These are phyloP conservation scores for Closterium sp. DNA, from an alignment of 139 green algal genomes.

Conservation along the genomic window DNA sequence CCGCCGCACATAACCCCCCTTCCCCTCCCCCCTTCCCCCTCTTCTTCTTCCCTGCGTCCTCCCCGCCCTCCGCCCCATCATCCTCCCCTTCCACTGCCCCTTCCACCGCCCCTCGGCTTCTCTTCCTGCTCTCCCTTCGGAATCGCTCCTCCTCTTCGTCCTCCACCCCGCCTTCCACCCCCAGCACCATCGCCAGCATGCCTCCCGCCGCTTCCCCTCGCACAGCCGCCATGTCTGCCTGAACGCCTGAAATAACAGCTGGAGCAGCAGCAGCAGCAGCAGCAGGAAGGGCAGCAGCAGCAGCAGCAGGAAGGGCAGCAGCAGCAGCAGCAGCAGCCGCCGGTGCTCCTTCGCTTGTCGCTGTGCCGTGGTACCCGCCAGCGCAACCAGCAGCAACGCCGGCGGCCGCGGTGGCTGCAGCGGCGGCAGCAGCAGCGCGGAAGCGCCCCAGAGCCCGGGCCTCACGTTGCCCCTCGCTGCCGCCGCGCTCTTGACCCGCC, in stretches of 20 bases:
- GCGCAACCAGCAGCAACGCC: not conserved
- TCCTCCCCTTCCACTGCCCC: no score
- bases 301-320: not conserved
- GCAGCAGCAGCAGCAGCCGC: not conserved
- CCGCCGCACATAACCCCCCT: not conserved
- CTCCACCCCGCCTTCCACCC: not conserved
- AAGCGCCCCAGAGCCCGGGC: not conserved
- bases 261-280: not conserved
- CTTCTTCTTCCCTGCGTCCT: not conserved
- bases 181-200: not conserved
- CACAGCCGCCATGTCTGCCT: no score
- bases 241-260: not conserved
- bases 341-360: not conserved
- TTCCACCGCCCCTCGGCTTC: not conserved
- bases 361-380: not conserved
- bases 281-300: no score
- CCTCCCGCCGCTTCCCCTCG: not conserved
- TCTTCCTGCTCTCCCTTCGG: not conserved
- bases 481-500: not conserved
- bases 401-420: not conserved
- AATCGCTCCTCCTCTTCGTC: not conserved
- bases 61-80: no score
- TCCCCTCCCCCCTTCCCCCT: not conserved
- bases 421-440: not conserved
- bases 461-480: not conserved